Conservation (phyloP, 495 filamentous ascomycete genomes). For the Platismatia glauca region DNA sequence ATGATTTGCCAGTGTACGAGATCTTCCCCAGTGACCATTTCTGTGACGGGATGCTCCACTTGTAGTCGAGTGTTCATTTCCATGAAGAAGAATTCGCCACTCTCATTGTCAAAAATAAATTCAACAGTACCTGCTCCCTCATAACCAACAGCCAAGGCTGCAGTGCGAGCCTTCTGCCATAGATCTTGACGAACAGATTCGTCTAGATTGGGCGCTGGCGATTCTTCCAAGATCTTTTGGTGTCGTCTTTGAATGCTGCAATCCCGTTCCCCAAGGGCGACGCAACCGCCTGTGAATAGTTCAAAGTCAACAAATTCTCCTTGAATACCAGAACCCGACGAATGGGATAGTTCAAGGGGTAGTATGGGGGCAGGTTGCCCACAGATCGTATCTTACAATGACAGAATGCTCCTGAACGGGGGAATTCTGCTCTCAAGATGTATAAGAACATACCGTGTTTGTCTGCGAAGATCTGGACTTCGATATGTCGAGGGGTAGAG, state of each 20-base stretch:
- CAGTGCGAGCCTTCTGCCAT: slow-evolving; percentile 86
- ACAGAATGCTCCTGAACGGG: neutral
- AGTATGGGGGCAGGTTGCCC: neutral
- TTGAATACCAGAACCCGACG: neutral
- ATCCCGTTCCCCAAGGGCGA: slow-evolving; percentile 77
- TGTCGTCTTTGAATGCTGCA: slow-evolving; percentile 84
- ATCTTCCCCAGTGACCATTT: slow-evolving; percentile 93
- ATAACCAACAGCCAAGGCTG: slow-evolving; percentile 86
- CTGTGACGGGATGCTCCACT: slow-evolving; percentile 95
- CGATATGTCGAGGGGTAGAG: slow-evolving; percentile 86
- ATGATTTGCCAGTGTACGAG: slow-evolving; percentile 94
- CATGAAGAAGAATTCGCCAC: slow-evolving; percentile 95
- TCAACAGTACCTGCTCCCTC: slow-evolving; percentile 96
- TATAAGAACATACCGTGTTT: slow-evolving; percentile 50
- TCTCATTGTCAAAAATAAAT: slow-evolving; percentile 97
- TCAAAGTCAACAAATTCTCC: neutral
- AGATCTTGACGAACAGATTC: slow-evolving; percentile 74
- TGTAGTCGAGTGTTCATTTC: slow-evolving; percentile 98
- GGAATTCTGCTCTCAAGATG: neutral
- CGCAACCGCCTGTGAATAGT: slow-evolving; percentile 38
- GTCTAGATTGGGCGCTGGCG: slow-evolving; percentile 78
- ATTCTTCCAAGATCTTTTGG: slow-evolving; percentile 97
- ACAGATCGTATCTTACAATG: neutral
- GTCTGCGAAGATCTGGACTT: slow-evolving; percentile 96
- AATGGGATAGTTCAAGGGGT: neutral